phyloP scores from a whole-genome alignment of 495 filamentous ascomycete genomes.

The Physcia stellaris region DNA sequence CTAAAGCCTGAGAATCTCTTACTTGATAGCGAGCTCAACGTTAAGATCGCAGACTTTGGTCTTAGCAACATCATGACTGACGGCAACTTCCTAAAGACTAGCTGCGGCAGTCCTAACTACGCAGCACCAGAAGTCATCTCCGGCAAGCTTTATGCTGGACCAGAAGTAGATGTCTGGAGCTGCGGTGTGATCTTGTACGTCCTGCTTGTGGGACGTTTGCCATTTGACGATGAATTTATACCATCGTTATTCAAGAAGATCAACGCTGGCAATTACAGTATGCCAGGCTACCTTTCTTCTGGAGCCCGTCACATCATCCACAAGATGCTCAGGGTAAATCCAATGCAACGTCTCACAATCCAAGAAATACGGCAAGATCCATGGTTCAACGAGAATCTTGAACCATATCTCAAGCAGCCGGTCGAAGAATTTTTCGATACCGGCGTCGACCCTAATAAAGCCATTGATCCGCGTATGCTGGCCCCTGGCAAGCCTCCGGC shows the following conservation, averaged over 20 bases:
- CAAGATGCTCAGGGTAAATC: slow-evolving; percentile 89
- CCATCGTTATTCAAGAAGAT: slow-evolving; percentile 80
- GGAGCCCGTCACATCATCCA: slow-evolving; percentile 78
- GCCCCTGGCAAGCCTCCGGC: slow-evolving; percentile 61
- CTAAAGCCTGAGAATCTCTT: slow-evolving; percentile 95
- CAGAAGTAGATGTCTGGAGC: slow-evolving; percentile 98
- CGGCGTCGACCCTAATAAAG: slow-evolving; percentile 79
- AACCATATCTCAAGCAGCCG: slow-evolving; percentile 75
- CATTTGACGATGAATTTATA: slow-evolving; percentile 96
- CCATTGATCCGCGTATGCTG: slow-evolving; percentile 67
- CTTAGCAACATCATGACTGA: slow-evolving; percentile 99
- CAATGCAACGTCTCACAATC: slow-evolving; percentile 83
- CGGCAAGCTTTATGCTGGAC: slow-evolving; percentile 92
- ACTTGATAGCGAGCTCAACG: slow-evolving; percentile 84
- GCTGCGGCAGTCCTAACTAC: slow-evolving; percentile 96
- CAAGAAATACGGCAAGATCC: slow-evolving; percentile 86
- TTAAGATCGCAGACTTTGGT: slow-evolving; percentile 98
- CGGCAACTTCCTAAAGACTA: slow-evolving; percentile 96
- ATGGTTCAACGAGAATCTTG: slow-evolving; percentile 82
- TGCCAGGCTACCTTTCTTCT: slow-evolving; percentile 74
- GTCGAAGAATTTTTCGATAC: slow-evolving; percentile 87
- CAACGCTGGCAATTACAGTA: slow-evolving; percentile 74
- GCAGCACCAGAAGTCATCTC: slow-evolving; percentile 96
- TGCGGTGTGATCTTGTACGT: slow-evolving; percentile 98
- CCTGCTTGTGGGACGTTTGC: slow-evolving; percentile 75